Evolutionary conservation across 805 yeast genomes (phyloP), one percentile per base, ranked within the genome.

Genomic region (Cyberlindnera maritima): DNA sequence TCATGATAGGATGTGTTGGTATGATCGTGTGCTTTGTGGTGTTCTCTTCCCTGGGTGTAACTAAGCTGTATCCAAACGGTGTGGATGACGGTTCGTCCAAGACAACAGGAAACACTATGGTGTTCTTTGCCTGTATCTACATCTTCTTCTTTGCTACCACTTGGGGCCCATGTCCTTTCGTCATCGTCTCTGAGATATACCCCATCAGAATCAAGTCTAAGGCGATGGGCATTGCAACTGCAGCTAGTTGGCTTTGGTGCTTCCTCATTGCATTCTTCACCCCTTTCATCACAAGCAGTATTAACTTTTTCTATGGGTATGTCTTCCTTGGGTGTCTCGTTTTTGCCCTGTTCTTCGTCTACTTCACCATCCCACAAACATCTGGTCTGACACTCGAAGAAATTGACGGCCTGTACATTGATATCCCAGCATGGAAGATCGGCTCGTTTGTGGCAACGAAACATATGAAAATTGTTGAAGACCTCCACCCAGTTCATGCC

Each of bases 381-480:
- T 81, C 80, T 70, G 95, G 95, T 48, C 76, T 87, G 59, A 76
- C 87, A 37, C 76, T 88, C 64, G 96, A 88, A 69, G 90, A 88
- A 67, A 88, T 88, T 53, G 90, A 87, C 64, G 82, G 77, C 60
- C 69, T 83, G 47, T 75, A 71, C 58, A 14, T 28, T 28, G 31
- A 28, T 13, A 7, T 28, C 4, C 31, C 31, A 28, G 31, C 31
- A 12, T 28, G 31, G 31, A 28, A 28, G 31, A 28, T 13, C 11
- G 31, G 31, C 5, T 7, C 31, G 7, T 28, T 28, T 28, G 31
- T 17, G 14, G 18, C 12, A 32, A 32, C 8, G 10, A 15, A 32
- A 32, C 35, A 32, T 8, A 32, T 9, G 10, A 32, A 32, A n/a
- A n/a, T n/a, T n/a, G n/a, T n/a, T n/a, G n/a, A n/a, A n/a, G n/a